phyloP scores from a whole-genome alignment of 805 yeast genomes.

The Lachancea fermentati region DNA sequence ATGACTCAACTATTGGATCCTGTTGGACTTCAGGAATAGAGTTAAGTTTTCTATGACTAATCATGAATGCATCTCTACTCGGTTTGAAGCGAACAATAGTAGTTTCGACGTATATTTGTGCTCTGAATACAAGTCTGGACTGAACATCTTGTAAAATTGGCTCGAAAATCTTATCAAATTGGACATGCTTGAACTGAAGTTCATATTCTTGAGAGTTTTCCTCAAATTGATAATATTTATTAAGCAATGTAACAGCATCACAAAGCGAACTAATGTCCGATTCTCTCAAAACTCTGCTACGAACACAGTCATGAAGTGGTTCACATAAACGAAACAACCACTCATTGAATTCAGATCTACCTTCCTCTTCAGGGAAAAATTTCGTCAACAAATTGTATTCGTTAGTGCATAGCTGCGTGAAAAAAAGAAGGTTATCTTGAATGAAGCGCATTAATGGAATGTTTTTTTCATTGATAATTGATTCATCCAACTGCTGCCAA shows the following conservation, averaged over 20 bases:
- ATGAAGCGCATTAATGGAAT: conserved; percentile 49
- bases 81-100: conserved; percentile 65
- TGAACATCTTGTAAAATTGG: conserved; percentile 76
- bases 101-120: conserved; percentile 66
- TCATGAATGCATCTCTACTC: conserved; percentile 58
- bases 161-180: conserved; percentile 55
- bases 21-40: conserved; percentile 9
- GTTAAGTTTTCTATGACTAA: conserved; percentile 40
- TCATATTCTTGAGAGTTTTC: conserved; percentile 34
- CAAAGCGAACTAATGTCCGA: conserved; percentile 61
- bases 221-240: conserved; percentile 61
- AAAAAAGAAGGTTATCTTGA: conserved; percentile 56
- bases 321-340: conserved; percentile 67
- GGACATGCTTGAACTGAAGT: conserved; percentile 31
- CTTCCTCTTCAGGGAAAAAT: conserved; percentile 41
- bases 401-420: conserved; percentile 51
- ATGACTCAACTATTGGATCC: conserved; percentile 13
- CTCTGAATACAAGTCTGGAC: conserved; percentile 71
- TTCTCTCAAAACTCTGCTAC: conserved; percentile 67
- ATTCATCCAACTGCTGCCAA: conserved; percentile 33
- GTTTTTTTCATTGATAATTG: conserved; percentile 17
- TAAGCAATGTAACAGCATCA: conserved; percentile 66
- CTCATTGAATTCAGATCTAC: conserved; percentile 38
- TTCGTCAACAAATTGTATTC: conserved; percentile 56
- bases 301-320: conserved; percentile 66